A percentile compares a stretch with the other conserved stretches of the same genome.
phyloP scores from a whole-genome alignment of 129 eudicot genomes.

The Helichrysum umbraculigerum region DNA sequence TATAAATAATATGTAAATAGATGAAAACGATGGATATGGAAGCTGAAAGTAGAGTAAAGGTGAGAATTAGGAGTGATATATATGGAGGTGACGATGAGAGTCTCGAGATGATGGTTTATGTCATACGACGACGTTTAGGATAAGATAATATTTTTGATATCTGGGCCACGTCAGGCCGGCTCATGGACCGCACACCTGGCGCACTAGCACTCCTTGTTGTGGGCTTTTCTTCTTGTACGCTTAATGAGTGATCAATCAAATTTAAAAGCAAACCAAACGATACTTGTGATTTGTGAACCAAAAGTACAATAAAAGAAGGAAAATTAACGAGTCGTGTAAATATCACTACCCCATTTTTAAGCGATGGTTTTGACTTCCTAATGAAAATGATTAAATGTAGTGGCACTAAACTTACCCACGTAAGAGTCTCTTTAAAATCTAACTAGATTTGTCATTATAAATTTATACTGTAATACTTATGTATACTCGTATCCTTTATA shows the following conservation, averaged over 20 bases:
- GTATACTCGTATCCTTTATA: too few relatives aligned
- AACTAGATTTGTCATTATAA: too few relatives aligned
- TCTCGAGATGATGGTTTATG: slow-evolving; percentile 1
- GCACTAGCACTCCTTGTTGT: background rate
- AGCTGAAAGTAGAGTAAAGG: slow-evolving; percentile 2
- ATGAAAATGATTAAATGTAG: too few relatives aligned
- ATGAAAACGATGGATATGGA: slow-evolving; percentile 30
- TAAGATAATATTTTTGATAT: slow-evolving; percentile 16
- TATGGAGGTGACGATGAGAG: slow-evolving; percentile 27
- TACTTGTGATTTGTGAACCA: background rate
- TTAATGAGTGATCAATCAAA: background rate
- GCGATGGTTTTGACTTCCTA: too few relatives aligned
- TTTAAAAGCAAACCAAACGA: background rate
- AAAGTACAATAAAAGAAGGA: too few relatives aligned
- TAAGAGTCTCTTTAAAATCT: too few relatives aligned
- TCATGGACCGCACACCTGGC: slow-evolving; percentile 37
- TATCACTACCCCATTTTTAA: too few relatives aligned
- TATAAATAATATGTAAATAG: background rate
- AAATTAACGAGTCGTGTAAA: too few relatives aligned
- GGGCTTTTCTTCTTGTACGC: slow-evolving; percentile 13
- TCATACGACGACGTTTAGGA: slow-evolving; percentile 27
- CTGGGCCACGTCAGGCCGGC: slow-evolving; percentile 34
- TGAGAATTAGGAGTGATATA: slow-evolving; percentile 20
- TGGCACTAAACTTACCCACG: too few relatives aligned
- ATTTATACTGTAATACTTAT: too few relatives aligned